phyloP scores from a whole-genome alignment of 192 early-diverging fungal species.

The Thamnidium elegans region DNA sequence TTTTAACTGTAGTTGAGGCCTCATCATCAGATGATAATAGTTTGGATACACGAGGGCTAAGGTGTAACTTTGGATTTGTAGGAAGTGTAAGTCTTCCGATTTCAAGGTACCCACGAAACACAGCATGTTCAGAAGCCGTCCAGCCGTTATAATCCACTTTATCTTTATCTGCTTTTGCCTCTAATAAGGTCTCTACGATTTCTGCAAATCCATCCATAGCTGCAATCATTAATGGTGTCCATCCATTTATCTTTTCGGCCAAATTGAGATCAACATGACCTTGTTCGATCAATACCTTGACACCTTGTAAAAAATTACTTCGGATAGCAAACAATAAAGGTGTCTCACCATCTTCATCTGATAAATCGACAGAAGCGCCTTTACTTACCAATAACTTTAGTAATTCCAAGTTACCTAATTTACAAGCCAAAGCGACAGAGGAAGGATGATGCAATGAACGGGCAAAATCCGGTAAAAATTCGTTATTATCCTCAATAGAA shows the following conservation, averaged over 20 bases:
- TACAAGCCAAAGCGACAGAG: constrained; percentile 51
- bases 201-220: constrained; percentile 60
- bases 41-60: constrained; percentile 5
- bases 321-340: constrained; percentile 53
- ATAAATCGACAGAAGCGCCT: constrained; percentile 55
- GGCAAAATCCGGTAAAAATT: constrained; percentile 17
- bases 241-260: constrained; percentile 55
- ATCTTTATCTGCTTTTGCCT: constrained; percentile 49
- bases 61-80: neutral
- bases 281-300: constrained; percentile 43
- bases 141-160: constrained; percentile 48
- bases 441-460: constrained; percentile 33
- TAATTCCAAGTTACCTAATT: constrained; percentile 45
- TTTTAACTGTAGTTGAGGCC: neutral
- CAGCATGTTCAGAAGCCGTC: constrained; percentile 63
- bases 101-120: constrained; percentile 54
- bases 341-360: constrained; percentile 71
- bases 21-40: neutral
- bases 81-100: constrained; percentile 50
- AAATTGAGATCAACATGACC: constrained; percentile 43
- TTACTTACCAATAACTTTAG: constrained; percentile 49
- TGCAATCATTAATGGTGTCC: constrained; percentile 62
- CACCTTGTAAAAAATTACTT: constrained; percentile 51
- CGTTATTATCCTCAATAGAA: too few relatives aligned
- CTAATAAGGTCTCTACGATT: constrained; percentile 49